These are phyloP conservation scores for Fonsecaea nubica DNA, from an alignment of 2,329 filamentous ascomycete species.

Conservation along the genomic window DNA sequence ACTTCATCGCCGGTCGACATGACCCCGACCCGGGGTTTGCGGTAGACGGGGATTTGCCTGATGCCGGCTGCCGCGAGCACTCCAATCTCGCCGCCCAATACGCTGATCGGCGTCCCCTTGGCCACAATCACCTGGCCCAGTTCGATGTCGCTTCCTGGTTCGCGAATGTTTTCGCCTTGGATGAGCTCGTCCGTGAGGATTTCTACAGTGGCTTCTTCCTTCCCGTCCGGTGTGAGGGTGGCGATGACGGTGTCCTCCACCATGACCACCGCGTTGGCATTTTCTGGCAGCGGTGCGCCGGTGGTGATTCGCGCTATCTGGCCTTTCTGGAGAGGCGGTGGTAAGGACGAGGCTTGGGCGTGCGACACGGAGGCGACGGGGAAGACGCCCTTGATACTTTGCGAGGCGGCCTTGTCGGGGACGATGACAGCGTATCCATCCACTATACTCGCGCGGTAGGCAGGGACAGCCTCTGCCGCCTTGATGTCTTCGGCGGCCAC, in stretches of 20 bases:
- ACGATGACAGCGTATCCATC: constrained; percentile 91
- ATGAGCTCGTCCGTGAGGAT: constrained; percentile 79
- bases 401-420: constrained; percentile 43
- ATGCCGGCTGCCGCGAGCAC: constrained; percentile 85
- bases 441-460: constrained; percentile 93
- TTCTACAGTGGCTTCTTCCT: constrained; percentile 86
- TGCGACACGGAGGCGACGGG: constrained; percentile 88
- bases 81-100: constrained; percentile 88
- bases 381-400: constrained; percentile 75
- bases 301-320: constrained; percentile 92
- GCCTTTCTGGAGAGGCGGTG: constrained; percentile 68
- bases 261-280: constrained; percentile 92
- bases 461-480: constrained; percentile 83
- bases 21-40: constrained; percentile 79
- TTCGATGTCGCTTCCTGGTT: constrained; percentile 85
- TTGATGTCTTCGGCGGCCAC: constrained; percentile 84
- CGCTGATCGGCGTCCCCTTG: constrained; percentile 81
- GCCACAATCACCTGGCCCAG: constrained; percentile 72
- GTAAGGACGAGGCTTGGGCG: constrained; percentile 73
- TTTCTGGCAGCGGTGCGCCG: constrained; percentile 85
- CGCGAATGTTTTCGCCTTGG: constrained; percentile 84
- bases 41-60: constrained; percentile 72
- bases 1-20: constrained; percentile 96
- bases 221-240: constrained; percentile 67
- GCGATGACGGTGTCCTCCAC: constrained; percentile 89